Evolutionary conservation across 23 red algal genomes (phyloP), one percentile per base, ranked within the genome.

Genomic region (Agarophyton chilense): DNA sequence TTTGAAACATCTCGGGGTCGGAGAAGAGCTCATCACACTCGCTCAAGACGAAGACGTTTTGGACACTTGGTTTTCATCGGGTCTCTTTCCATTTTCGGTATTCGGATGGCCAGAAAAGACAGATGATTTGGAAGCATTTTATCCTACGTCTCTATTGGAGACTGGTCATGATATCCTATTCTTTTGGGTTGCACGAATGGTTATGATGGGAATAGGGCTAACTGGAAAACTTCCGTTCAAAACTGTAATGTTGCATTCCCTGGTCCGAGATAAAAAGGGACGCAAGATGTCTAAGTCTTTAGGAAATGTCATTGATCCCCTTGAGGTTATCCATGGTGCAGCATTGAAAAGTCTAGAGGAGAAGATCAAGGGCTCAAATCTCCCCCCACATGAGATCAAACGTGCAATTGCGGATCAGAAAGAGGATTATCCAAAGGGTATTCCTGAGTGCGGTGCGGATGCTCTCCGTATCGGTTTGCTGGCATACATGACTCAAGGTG

Each of bases 31-130:
- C 19, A 85, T 98, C 0, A 77, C 41, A 7, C 87, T 95, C 29
- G n/a, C 55, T 9, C 97, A 99, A 72, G 97, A 99, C 55, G 97
- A 99, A 62, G 97, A 99, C 76, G 97, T 99, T 6, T 83, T 99
- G n/a, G 97, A 99, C 64, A 99, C 97, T 39, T 99, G 97, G 97
- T 99, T 99, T 72, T 99, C 97, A 29, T 99, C 97, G 10, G 97
- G 97, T 22, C 77, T 99, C 13, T 99, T 99, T 75, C 97, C 97
- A 22, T 99, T 99, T 81, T 99, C 97, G 57, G 94, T 96, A 4
- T 99, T 99, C 68, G 97, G 97, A 11, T 99, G 97, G 97, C 97
- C 97, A 4, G 83, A 94, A 21, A 78, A 94, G 22, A 64, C 63
- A 38, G 46, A 88, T 19, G 92, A 94, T 29, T 77, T 95, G 46